phyloP scores from a whole-genome alignment of 371 early-diverging fungal species.

The Mucor racemosus region DNA sequence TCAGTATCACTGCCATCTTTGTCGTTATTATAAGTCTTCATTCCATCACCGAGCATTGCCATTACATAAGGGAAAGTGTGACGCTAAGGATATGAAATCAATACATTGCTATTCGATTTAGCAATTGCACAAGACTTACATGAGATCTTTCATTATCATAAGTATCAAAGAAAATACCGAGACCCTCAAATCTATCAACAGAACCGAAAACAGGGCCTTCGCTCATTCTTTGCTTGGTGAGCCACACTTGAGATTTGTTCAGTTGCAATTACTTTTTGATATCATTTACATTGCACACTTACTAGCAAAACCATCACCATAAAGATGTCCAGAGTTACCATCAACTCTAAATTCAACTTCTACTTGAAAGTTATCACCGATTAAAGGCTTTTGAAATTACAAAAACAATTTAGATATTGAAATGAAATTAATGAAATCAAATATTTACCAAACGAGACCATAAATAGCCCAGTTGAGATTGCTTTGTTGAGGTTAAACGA shows the following conservation, averaged over 20 bases:
- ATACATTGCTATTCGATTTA: neutral
- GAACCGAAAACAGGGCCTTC: conserved; percentile 91
- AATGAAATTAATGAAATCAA: neutral
- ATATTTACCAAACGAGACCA: conserved; percentile 76
- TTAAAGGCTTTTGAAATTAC: conserved; percentile 57
- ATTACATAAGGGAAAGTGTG: conserved; percentile 78
- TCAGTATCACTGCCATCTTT: conserved; percentile 80
- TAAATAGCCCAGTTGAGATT: conserved; percentile 83
- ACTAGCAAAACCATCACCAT: conserved; percentile 96
- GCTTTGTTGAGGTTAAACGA: conserved; percentile 83
- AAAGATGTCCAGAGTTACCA: conserved; percentile 68
- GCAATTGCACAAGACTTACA: conserved; percentile 46
- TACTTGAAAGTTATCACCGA: conserved; percentile 78
- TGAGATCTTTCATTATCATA: conserved; percentile 87
- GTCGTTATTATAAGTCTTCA: conserved; percentile 76
- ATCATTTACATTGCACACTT: conserved; percentile 57
- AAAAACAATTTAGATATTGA: neutral
- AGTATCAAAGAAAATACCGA: conserved; percentile 96
- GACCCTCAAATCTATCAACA: conserved; percentile 85
- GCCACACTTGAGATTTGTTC: conserved; percentile 40
- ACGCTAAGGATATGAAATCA: conserved; percentile 17
- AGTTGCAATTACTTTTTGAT: neutral
- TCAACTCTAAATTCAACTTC: conserved; percentile 93
- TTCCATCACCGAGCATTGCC: conserved; percentile 94
- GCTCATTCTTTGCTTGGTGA: conserved; percentile 50